Conservation (phyloP, 768 basidiomycete species). For the Hortiboletus campestris region DNA sequence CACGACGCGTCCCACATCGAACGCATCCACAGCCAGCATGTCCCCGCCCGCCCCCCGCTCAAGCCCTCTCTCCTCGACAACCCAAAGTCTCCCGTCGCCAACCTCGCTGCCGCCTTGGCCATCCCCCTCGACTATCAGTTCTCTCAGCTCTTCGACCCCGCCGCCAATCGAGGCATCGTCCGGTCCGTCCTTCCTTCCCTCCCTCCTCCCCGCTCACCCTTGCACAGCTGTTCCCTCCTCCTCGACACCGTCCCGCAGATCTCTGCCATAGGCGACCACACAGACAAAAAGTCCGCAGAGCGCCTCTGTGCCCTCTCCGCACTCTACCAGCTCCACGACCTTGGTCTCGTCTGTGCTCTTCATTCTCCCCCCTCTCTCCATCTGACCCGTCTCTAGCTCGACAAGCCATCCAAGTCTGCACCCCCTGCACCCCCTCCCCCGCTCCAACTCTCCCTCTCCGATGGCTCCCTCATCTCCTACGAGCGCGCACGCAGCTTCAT, state of each 20-base stretch:
- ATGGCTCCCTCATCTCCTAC: conserved; percentile 60
- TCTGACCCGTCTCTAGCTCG: conserved; percentile 23
- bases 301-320: conserved; percentile 75
- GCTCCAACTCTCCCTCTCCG: conserved; percentile 45
- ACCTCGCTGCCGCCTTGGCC: conserved; percentile 29
- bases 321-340: conserved; percentile 62
- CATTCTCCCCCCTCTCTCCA: background rate
- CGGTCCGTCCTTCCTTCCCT: conserved; percentile 16
- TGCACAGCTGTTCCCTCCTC: conserved; percentile 21
- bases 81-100: conserved; percentile 53
- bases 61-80: conserved; percentile 38
- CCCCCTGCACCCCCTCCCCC: background rate
- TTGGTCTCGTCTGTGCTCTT: conserved; percentile 56
- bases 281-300: conserved; percentile 61
- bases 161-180: conserved; percentile 12
- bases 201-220: conserved; percentile 2
- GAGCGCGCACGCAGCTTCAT: conserved; percentile 85
- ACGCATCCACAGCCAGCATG: conserved; percentile 19
- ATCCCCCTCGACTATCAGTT: conserved; percentile 18
- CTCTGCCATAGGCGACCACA: conserved; percentile 60
- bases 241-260: conserved; percentile 37
- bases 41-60: conserved; percentile 12
- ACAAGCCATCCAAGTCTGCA: conserved; percentile 27
- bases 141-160: conserved; percentile 12
- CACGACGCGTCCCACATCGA: conserved; percentile 37